phyloP scores from a whole-genome alignment of 208 protist species.

The Trypanosomatidae sp. region DNA sequence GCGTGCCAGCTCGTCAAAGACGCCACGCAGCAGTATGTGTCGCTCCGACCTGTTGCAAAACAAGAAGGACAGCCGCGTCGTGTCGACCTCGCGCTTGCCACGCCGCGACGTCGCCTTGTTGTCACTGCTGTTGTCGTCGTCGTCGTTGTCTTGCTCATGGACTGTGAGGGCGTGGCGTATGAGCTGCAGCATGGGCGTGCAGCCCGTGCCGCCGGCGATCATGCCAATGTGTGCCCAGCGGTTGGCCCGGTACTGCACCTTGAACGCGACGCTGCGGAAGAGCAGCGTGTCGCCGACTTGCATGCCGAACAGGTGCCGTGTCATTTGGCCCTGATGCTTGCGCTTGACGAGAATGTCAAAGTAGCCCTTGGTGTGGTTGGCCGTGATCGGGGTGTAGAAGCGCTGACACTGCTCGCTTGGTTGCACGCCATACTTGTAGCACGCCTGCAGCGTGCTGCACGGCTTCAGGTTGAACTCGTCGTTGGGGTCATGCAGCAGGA shows the following conservation, averaged over 20 bases:
- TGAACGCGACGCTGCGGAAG: conserved; percentile 70
- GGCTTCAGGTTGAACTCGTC: conserved; percentile 79
- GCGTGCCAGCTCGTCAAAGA: conserved; percentile 75
- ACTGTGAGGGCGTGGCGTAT: conserved; percentile 65
- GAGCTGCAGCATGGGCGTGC: conserved; percentile 91
- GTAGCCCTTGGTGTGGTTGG: conserved; percentile 73
- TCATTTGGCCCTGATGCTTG: conserved; percentile 66
- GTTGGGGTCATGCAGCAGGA: conserved; percentile 53
- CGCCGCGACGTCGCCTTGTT: too few species aligned
- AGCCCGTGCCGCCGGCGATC: conserved; percentile 89
- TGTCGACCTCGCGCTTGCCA: conserved; percentile 13
- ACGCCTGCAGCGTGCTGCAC: conserved; percentile 78
- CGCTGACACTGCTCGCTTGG: conserved; percentile 72
- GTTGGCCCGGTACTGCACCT: conserved; percentile 78
- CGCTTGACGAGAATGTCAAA: conserved; percentile 87
- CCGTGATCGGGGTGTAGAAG: conserved; percentile 86
- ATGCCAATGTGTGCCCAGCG: conserved; percentile 84
- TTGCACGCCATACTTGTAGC: conserved; percentile 83
- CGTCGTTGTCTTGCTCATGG: too few species aligned
- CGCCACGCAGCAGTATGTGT: conserved; percentile 82
- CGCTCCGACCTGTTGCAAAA: conserved; percentile 89
- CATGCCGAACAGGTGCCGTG: conserved; percentile 79
- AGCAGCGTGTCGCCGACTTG: conserved; percentile 75
- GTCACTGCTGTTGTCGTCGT: too few species aligned
- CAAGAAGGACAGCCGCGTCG: conserved; percentile 81